phyloP scores from a whole-genome alignment of 345 rosid species.

The Pseudoturritis turrita region DNA sequence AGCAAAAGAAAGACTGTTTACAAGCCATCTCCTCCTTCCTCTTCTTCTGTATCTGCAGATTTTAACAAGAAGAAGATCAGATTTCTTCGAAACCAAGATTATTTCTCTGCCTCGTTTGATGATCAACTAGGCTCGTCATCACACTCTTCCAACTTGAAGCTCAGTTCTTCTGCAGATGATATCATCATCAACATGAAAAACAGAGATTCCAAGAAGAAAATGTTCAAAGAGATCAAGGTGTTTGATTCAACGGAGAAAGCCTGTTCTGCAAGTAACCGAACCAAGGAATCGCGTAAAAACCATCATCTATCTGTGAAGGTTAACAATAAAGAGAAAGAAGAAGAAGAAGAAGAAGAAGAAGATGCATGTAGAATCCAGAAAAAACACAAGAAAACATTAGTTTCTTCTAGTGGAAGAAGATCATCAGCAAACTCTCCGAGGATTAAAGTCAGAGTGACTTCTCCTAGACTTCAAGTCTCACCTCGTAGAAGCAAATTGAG shows the following conservation, averaged over 20 bases:
- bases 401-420: conserved; percentile 20
- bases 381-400: conserved; percentile 10
- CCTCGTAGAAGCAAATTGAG: conserved; percentile 29
- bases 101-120: conserved; percentile 30
- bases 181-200: conserved; percentile 37
- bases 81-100: conserved; percentile 3
- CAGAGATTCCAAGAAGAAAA: conserved; percentile 22
- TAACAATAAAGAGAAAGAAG: background rate
- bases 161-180: conserved; percentile 5
- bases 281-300: background rate
- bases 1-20: conserved; percentile 44
- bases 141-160: conserved; percentile 39
- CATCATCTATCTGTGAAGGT: conserved; percentile 8
- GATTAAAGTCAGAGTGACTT: conserved; percentile 45
- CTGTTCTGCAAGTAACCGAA: conserved; percentile 13
- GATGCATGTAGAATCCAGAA: background rate
- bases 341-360: background rate
- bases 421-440: conserved; percentile 26
- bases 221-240: conserved; percentile 4
- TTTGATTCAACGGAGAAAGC: conserved; percentile 28
- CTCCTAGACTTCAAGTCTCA: conserved; percentile 43
- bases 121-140: no score
- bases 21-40: conserved; percentile 36
- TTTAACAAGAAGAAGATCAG: conserved; percentile 11
- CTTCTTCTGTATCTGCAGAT: conserved; percentile 5